phyloP scores from a whole-genome alignment of 2,329 filamentous ascomycete genomes.

The Clonostachys sp. region DNA sequence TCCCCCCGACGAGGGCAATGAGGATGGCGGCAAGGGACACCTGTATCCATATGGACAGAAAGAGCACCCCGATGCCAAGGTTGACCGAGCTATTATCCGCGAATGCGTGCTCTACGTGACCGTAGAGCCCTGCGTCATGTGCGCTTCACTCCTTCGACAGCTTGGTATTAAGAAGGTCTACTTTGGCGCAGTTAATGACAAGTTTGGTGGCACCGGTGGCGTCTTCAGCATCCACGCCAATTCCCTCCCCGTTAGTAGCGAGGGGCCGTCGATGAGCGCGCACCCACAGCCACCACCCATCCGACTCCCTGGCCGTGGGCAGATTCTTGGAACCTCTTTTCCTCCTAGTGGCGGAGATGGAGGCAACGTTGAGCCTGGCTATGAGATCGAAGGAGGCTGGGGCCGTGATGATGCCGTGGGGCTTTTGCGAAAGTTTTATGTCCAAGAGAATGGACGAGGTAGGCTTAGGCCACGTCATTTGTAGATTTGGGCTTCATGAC shows the following conservation, averaged over 20 bases:
- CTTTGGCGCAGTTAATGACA: slow-evolving; percentile 93
- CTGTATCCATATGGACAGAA: slow-evolving; percentile 60
- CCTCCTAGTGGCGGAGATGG: slow-evolving; percentile 45
- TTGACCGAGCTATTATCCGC: slow-evolving; percentile 64
- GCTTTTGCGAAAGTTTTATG: slow-evolving; percentile 87
- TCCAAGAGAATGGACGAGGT: slow-evolving; percentile 96
- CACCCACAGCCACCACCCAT: slow-evolving; percentile 27
- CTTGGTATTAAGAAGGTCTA: slow-evolving; percentile 85
- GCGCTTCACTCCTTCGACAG: slow-evolving; percentile 85
- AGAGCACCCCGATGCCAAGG: slow-evolving; percentile 45
- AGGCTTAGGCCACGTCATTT: slow-evolving; percentile 17
- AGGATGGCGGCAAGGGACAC: slow-evolving; percentile 49
- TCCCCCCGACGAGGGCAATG: slow-evolving; percentile 37
- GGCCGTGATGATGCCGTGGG: slow-evolving; percentile 91
- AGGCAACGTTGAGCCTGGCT: slow-evolving; percentile 71
- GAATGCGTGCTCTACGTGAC: slow-evolving; percentile 87
- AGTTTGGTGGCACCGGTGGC: slow-evolving; percentile 93
- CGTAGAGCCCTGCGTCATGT: slow-evolving; percentile 99
- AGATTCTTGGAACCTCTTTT: slow-evolving; percentile 27
- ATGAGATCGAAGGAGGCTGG: slow-evolving; percentile 80
- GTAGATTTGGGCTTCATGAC: not conserved
- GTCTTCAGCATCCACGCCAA: slow-evolving; percentile 81
- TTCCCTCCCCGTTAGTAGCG: slow-evolving; percentile 33
- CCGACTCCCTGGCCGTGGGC: slow-evolving; percentile 28
- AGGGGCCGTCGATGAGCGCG: slow-evolving; percentile 32